Evolutionary conservation across 108 stramenopile species (phyloP), one percentile per base, ranked within the genome.

Genomic region (Nitzschia palea): DNA sequence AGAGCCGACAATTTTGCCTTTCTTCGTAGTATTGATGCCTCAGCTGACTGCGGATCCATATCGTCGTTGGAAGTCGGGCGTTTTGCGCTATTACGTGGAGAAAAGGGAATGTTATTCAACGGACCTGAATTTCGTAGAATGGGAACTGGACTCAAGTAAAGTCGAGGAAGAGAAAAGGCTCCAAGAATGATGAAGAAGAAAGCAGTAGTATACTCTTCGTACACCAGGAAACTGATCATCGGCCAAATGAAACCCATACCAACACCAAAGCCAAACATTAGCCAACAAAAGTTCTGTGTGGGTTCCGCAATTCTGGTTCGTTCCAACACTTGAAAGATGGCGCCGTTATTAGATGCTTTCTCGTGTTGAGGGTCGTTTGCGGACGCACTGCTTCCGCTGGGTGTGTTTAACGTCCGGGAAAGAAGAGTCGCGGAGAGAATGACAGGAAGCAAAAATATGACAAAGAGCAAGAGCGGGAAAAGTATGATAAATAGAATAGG

Each of bases 231-330:
- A 20, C 55, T 66, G 5, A 70, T 48, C 17, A 80, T 43, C n/a
- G 87, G 87, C 78, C 78, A 86, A 0, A 84, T 2, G 44, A 86
- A 84, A 29, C 83, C 54, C 29, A 86, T 31, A n/a, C 45, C 20
- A 18, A 84, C 52, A 75, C 83, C 85, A 22, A 82, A 15, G 0
- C 44, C 57, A 42, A 74, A 56, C 37, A 68, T 50, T 3, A 64
- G n/a, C 53, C 68, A 83, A 50, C 84, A 85, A 23, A 72, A 64
- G 42, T 56, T 61, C 5, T 28, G 37, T 25, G 76, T 79, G n/a
- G 84, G 76, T 43, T 78, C 68, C 1, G 78, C 64, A 6, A 84
- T 65, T 1, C 70, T 55, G 2, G 70, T 69, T 4, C 36, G 55
- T 68, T 89, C 82, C 82, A 68, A 71, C 22, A 89, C 80, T 27